These are phyloP conservation scores for Decorospora gaudefroyi DNA, from an alignment of 2,329 filamentous ascomycete genomes.

Conservation along the genomic window DNA sequence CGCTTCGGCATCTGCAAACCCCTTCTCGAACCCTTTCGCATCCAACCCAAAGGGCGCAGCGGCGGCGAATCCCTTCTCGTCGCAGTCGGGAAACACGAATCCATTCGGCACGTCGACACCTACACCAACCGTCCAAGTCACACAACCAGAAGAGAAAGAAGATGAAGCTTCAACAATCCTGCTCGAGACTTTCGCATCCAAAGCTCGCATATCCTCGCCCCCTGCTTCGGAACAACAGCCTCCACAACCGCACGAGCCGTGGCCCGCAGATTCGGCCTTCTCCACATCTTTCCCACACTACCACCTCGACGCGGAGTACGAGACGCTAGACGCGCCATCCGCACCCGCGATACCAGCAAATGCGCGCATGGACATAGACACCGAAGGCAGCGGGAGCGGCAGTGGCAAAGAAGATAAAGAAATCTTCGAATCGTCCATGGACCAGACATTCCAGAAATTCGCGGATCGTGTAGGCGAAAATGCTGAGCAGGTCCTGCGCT, in stretches of 20 bases:
- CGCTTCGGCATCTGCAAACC: constrained; percentile 30
- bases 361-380: constrained; percentile 50
- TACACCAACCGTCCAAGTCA: constrained; percentile 35
- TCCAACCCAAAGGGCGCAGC: constrained; percentile 43
- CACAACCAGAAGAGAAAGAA: constrained; percentile 21
- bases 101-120: constrained; percentile 52
- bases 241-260: constrained; percentile 64
- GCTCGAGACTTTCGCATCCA: constrained; percentile 75
- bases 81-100: constrained; percentile 27
- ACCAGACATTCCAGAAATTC: constrained; percentile 57
- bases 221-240: constrained; percentile 43
- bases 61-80: constrained; percentile 62
- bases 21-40: constrained; percentile 64
- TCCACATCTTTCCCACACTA: constrained; percentile 74
- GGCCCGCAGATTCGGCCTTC: constrained; percentile 70
- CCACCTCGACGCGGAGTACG: constrained; percentile 88
- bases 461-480: constrained; percentile 58
- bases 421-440: constrained; percentile 55
- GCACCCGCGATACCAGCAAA: constrained; percentile 56
- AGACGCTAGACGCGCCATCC: constrained; percentile 70
- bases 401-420: constrained; percentile 53
- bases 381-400: constrained; percentile 33
- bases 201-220: constrained; percentile 60
- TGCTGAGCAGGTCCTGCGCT: constrained; percentile 57
- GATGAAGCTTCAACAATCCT: constrained; percentile 57